Base-by-base conservation (phyloP, 208 protist species). In the Phytomonas sp. region DNA sequence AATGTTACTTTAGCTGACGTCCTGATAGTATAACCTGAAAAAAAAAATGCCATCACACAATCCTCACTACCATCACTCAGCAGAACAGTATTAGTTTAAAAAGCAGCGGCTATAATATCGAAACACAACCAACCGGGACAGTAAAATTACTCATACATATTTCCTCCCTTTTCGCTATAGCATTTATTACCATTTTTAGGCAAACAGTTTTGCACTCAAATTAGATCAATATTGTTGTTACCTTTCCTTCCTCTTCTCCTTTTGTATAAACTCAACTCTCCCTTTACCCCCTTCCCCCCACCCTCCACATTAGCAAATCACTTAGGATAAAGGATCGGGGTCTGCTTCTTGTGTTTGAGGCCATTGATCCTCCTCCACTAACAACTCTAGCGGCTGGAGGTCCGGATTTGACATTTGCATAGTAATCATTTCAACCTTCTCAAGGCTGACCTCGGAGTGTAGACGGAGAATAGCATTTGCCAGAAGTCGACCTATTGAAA, bases 391-490 rank as follows among this genome's bases (percentile, higher is more conserved):
- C 4, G 86, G 82, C 65, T 92, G 87, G 31, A 94, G 78, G 70
- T 92, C 89, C 65, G 82, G 78, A 32, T 63, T 60, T 40, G 81
- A 73, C 29, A 71, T 56, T 30, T 73, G 60, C 36, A 37, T 45
- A 32, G 29, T 40, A 19, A 29, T 60, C 61, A 63, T 66, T 19
- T 73, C 86, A 72, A 77, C 88, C 36, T 56, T 83, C 74, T 90
- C 86, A 11, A 97, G 76, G 40, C 84, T 93, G 65, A 93, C 84
- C 67, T 96, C 89, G 59, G 72, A 80, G 81, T 97, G 93, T 62
- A 96, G 81, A 34, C 93, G 82, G 60, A 87, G 76, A 71, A 97
- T 95, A 3, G 89, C 91, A 63, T 96, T 89, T 31, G 88, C 89
- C 32, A 97, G 80, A 26, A 97, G 79, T 60, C 88, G 84, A n/a